These are phyloP conservation scores for Cyberlindnera saturnus DNA, from an alignment of 805 yeast genomes.

Conservation along the genomic window DNA sequence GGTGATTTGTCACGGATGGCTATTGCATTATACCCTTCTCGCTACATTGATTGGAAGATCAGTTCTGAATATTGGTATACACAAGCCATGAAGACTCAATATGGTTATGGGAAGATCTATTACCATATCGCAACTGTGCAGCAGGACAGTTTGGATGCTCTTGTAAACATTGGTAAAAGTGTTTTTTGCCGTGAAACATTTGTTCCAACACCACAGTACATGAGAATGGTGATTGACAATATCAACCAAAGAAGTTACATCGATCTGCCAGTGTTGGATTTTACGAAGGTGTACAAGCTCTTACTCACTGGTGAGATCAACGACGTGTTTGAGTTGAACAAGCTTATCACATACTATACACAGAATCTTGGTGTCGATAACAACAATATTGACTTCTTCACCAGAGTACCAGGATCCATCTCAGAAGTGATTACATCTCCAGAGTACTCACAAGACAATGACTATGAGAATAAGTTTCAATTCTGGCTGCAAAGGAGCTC, in stretches of 20 bases:
- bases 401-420: conserved; percentile 8
- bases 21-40: conserved; percentile 73
- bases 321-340: conserved; percentile 38
- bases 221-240: conserved; percentile 72
- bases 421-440: conserved; percentile 10
- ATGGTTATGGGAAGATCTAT: conserved; percentile 80
- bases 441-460: conserved; percentile 15
- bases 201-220: conserved; percentile 75
- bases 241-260: conserved; percentile 52
- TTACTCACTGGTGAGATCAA: conserved; percentile 18
- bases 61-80: conserved; percentile 82
- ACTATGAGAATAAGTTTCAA: conserved; percentile 32
- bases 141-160: conserved; percentile 61
- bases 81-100: conserved; percentile 63
- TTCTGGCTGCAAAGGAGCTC: conserved; percentile 77
- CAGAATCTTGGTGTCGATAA: conserved; percentile 63
- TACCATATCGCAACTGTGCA: conserved; percentile 88
- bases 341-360: conserved; percentile 58
- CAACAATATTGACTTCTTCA: conserved; percentile 55
- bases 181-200: conserved; percentile 79
- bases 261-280: conserved; percentile 28
- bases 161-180: conserved; percentile 72
- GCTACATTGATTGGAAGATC: conserved; percentile 79
- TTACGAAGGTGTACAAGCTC: conserved; percentile 23
- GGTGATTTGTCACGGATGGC: conserved; percentile 89